Conservation (phyloP, 495 filamentous ascomycete genomes). For the Neurospora sp. region DNA sequence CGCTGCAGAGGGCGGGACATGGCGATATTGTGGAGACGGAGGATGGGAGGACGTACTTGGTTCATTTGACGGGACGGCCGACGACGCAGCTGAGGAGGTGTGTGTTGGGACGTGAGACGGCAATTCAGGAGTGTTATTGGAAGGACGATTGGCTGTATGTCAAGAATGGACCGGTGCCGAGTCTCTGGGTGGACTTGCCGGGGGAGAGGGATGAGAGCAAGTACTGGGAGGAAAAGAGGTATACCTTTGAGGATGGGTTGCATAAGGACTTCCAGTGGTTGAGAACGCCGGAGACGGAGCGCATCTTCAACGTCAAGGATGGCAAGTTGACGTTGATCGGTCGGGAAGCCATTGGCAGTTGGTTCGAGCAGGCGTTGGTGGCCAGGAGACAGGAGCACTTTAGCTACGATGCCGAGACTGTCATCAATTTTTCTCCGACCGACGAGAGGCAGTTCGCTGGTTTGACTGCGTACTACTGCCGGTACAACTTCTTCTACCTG, state of each 20-base stretch:
- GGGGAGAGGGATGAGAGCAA: conserved; percentile 33
- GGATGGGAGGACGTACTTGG: conserved; percentile 44
- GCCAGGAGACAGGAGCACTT: conserved; percentile 45
- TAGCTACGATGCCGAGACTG: conserved; percentile 46
- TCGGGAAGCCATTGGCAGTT: conserved; percentile 40
- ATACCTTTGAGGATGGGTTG: conserved; percentile 36
- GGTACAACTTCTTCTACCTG: conserved; percentile 50
- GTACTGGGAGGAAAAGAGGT: conserved; percentile 44
- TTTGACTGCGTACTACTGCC: conserved; percentile 47
- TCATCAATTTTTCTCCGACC: conserved; percentile 37
- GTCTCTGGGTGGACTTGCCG: conserved; percentile 41
- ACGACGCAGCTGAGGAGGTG: conserved; percentile 43
- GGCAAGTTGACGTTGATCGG: conserved; percentile 36
- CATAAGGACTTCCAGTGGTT: conserved; percentile 48
- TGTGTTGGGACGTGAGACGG: conserved; percentile 44
- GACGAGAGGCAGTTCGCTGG: conserved; percentile 49
- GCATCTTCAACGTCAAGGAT: conserved; percentile 33
- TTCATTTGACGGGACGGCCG: conserved; percentile 44
- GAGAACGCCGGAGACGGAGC: conserved; percentile 42
- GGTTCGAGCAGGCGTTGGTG: conserved; percentile 47
- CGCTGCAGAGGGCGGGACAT: conserved; percentile 47
- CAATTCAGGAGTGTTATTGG: conserved; percentile 47
- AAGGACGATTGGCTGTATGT: conserved; percentile 46
- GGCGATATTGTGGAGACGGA: conserved; percentile 50
- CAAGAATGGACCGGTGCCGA: conserved; percentile 45